Evolutionary conservation across 257 asterid genomes (phyloP), one percentile per base, ranked within the genome.

Genomic region (Solanum habrochaites): DNA sequence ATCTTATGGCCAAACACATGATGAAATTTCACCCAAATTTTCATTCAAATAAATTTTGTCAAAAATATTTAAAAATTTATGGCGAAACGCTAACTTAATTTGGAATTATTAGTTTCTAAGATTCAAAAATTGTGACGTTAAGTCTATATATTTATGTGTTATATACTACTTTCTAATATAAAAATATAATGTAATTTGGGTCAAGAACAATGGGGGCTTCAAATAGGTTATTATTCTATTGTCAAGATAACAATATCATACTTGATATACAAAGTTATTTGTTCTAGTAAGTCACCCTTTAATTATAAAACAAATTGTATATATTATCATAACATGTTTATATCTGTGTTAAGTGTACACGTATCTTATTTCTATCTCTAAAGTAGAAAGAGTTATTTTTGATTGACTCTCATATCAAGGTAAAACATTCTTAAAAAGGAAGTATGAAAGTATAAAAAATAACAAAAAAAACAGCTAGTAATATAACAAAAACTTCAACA

Each of bases 11-110:
- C 35, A 32, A 32, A 32, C 5, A 32, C 35, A 32, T 32, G 3
- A 4, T 32, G 35, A 4, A 32, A 32, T 32, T 32, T 32, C 35
- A 32, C 35, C 5, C 5, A 32, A 32, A 32, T 32, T 32, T 32
- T 32, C 1, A 3, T 1, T 32, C 0, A 32, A 32, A 4, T 32
- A 4, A 32, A 4, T 0, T 4, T 32, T 32, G 5, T 32, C 1
- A 32, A 32, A 32, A 32, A 32, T 32, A 32, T 32, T 32, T 0
- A 32, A 32, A 32, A 32, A 32, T 32, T 32, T 32, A 32, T 32
- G 35, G 1, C 5, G 5, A 32, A 32, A 32, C 35, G 1, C 5
- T 32, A 32, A 32, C 35, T 32, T 52, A 52, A 52, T 52, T 16
- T 52, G n/a, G 62, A 52, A 10, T 52, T 52, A 52, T 52, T 52